Conservation (phyloP, 2,329 filamentous ascomycete species). For the Colletotrichum liriopes region DNA sequence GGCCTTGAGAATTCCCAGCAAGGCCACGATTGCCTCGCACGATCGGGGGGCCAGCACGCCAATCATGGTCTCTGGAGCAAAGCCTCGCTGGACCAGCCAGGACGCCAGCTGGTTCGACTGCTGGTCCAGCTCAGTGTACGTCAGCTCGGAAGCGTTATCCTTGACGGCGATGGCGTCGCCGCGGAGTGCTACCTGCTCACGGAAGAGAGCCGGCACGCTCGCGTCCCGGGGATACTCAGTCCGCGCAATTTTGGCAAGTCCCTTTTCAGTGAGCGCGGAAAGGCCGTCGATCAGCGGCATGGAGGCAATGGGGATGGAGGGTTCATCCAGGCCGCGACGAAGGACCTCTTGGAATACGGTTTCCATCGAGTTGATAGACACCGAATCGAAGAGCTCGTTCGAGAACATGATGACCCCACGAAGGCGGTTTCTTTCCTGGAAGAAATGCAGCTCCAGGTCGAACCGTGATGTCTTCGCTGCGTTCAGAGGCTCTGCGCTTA, state of each 20-base stretch:
- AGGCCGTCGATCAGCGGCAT: constrained; percentile 10
- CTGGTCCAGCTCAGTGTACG: constrained; percentile 46
- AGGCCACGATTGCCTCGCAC: constrained; percentile 44
- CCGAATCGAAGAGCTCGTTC: constrained; percentile 6
- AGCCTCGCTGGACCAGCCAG: constrained; percentile 38
- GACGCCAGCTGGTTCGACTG: constrained; percentile 44
- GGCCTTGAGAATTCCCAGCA: constrained; percentile 44
- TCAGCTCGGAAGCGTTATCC: constrained; percentile 39
- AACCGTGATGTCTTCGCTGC: constrained; percentile 16
- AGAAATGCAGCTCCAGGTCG: constrained; percentile 44
- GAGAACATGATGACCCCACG: constrained; percentile 43
- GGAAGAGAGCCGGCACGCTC: constrained; percentile 47
- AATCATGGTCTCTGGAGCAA: constrained; percentile 41
- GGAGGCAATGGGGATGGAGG: not conserved
- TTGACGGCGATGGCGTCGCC: constrained; percentile 43
- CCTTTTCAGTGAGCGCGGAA: constrained; percentile 34
- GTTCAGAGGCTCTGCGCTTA: constrained; percentile 11
- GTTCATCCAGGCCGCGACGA: not conserved
- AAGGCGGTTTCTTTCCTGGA: constrained; percentile 40
- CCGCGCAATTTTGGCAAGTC: constrained; percentile 20
- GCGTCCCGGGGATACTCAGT: constrained; percentile 42
- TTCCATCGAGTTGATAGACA: constrained; percentile 45
- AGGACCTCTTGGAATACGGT: constrained; percentile 20
- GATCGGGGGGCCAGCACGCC: constrained; percentile 44
- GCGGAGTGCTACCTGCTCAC: constrained; percentile 33